These are phyloP conservation scores for Quercus mongolica DNA, from an alignment of 306 rosid species.

Conservation along the genomic window DNA sequence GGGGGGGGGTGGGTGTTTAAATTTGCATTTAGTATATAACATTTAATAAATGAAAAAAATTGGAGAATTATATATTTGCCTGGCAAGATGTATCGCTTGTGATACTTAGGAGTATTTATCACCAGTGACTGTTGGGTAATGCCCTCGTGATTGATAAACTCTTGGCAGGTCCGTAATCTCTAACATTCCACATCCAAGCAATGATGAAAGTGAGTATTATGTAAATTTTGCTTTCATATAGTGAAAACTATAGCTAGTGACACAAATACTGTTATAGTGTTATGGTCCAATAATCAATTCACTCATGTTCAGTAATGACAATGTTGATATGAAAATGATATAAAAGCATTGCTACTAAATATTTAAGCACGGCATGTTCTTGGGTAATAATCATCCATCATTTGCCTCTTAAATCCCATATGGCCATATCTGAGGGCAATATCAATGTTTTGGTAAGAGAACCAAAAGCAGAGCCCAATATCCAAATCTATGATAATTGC, in stretches of 20 bases:
- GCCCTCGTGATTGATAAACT: slow-evolving; percentile 74
- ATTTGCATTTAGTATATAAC: neutral
- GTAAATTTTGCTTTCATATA: slow-evolving; percentile 13
- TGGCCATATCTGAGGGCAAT: neutral
- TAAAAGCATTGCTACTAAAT: neutral
- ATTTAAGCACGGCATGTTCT: neutral
- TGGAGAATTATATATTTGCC: slow-evolving; percentile 44
- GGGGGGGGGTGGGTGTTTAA: neutral
- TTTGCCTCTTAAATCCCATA: neutral
- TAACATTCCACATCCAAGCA: slow-evolving; percentile 26
- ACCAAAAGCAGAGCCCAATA: neutral
- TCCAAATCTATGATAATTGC: neutral
- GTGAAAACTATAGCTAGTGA: neutral
- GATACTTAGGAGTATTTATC: slow-evolving; percentile 84
- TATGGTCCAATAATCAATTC: neutral
- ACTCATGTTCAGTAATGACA: neutral
- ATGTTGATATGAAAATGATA: neutral
- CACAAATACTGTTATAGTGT: neutral
- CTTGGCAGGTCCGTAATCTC: slow-evolving; percentile 90
- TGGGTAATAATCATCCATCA: neutral
- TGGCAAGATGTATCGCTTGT: slow-evolving; percentile 84
- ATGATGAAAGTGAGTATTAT: neutral
- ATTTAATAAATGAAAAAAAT: neutral
- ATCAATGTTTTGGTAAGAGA: neutral
- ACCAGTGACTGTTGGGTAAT: slow-evolving; percentile 73